phyloP scores from a whole-genome alignment of 441 rosid genomes.

The Populus hybrid region DNA sequence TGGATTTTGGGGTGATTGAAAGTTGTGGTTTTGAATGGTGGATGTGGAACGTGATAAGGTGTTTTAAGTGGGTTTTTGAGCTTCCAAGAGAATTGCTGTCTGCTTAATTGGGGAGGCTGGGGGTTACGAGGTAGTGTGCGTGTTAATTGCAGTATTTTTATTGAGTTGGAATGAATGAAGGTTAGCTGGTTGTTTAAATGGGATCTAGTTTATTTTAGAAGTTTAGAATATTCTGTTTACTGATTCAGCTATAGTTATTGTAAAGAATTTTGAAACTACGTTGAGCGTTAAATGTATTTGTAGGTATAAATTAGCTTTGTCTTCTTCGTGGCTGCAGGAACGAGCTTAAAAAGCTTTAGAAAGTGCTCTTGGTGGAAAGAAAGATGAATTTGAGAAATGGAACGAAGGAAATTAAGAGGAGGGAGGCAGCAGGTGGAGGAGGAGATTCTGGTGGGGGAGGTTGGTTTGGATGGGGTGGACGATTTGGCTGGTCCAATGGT shows the following conservation, averaged over 20 bases:
- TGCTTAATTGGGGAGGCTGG: neutral
- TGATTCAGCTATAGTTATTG: neutral
- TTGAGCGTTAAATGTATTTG: conserved; percentile 29
- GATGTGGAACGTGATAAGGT: neutral
- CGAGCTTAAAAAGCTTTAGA: conserved; percentile 89
- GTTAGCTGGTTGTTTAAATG: neutral
- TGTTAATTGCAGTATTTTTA: neutral
- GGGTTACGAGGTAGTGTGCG: neutral
- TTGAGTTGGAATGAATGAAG: neutral
- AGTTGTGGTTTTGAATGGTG: neutral
- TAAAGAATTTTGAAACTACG: conserved; percentile 19
- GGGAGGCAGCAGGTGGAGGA: conserved; percentile 76
- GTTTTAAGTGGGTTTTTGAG: neutral
- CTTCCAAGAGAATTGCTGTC: neutral
- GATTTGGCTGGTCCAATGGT: conserved; percentile 72
- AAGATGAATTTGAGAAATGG: conserved; percentile 77
- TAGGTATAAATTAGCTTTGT: conserved; percentile 59
- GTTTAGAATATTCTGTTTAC: neutral
- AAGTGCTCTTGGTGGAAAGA: conserved; percentile 85
- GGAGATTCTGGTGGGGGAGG: conserved; percentile 69
- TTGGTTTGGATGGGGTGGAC: conserved; percentile 83
- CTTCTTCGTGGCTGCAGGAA: conserved; percentile 48
- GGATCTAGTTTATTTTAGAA: neutral
- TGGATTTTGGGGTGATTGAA: neutral
- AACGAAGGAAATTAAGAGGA: conserved; percentile 71